Conservation (phyloP, 1,284 basidiomycete genomes). For the Ceratobasidium sp. region DNA sequence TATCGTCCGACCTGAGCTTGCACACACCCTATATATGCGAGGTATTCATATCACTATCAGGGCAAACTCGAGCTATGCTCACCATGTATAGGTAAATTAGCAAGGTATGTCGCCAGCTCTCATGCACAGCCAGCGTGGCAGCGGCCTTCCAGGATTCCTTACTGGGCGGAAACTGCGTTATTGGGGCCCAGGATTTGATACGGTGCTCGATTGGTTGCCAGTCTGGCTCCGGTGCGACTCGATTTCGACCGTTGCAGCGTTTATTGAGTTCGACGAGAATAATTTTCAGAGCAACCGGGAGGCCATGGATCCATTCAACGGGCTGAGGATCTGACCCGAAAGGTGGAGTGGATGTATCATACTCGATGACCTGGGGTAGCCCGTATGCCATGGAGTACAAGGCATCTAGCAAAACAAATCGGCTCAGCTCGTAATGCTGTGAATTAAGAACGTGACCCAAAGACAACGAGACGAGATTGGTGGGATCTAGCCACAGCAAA, state of each 20-base stretch:
- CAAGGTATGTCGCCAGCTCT: slow-evolving; percentile 33
- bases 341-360: slow-evolving; percentile 14
- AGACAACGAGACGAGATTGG: slow-evolving; percentile 2
- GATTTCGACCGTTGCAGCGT: not conserved
- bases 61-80: not conserved
- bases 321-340: slow-evolving; percentile 11
- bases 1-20: slow-evolving; percentile 9
- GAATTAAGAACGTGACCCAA: slow-evolving; percentile 1
- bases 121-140: slow-evolving; percentile 25
- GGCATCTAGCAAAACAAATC: slow-evolving; percentile 20
- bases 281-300: slow-evolving; percentile 8
- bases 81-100: slow-evolving; percentile 37
- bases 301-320: slow-evolving; percentile 14
- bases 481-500: not conserved
- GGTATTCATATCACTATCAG: not conserved
- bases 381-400: slow-evolving; percentile 24
- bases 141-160: slow-evolving; percentile 20
- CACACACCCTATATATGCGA: slow-evolving; percentile 9
- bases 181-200: slow-evolving; percentile 8
- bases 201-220: slow-evolving; percentile 12
- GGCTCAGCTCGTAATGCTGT: slow-evolving; percentile 2
- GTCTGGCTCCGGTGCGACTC: not conserved
- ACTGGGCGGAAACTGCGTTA: not conserved
- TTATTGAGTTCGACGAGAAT: slow-evolving; percentile 21
- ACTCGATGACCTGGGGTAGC: slow-evolving; percentile 21